Evolutionary conservation across 148 eudicot species (phyloP).

Genomic region (Camellia japonica): DNA sequence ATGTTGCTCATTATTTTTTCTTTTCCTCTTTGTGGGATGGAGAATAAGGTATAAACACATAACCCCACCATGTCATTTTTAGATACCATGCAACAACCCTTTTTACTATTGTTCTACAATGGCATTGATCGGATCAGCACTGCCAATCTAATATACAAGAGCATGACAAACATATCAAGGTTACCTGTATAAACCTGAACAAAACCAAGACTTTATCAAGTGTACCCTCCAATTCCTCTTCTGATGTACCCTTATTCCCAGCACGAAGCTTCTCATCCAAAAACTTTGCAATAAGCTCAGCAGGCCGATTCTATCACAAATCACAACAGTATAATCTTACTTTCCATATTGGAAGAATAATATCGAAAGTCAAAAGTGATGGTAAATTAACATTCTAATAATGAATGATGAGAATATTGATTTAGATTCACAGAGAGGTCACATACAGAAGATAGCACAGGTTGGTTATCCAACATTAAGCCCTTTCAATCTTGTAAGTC

Average conservation of each 20-base stretch:
- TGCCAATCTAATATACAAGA: not conserved
- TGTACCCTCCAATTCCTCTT: slow-evolving; percentile 93
- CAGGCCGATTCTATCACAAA: slow-evolving; percentile 78
- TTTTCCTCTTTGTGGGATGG: not conserved
- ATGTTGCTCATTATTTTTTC: not conserved
- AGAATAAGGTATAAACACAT: not conserved
- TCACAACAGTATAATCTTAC: slow-evolving; percentile 17
- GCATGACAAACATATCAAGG: not conserved
- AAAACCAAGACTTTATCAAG: slow-evolving; percentile 94
- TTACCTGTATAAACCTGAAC: slow-evolving; percentile 95
- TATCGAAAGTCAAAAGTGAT: slow-evolving; percentile 12
- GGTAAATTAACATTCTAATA: not conserved
- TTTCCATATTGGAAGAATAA: not conserved
- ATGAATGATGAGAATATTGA: not conserved
- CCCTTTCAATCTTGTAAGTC: not conserved
- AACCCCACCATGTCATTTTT: not conserved
- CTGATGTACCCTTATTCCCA: slow-evolving; percentile 97
- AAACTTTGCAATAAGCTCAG: slow-evolving; percentile 94
- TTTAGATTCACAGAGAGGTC: not conserved
- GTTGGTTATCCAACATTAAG: not conserved
- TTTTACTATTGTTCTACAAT: not conserved
- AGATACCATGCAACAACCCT: not conserved
- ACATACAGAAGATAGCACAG: not conserved
- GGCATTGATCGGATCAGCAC: not conserved
- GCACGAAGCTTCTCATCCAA: slow-evolving; percentile 98